phyloP scores from a whole-genome alignment of 2,329 filamentous ascomycete genomes.

The Dothistroma pini region DNA sequence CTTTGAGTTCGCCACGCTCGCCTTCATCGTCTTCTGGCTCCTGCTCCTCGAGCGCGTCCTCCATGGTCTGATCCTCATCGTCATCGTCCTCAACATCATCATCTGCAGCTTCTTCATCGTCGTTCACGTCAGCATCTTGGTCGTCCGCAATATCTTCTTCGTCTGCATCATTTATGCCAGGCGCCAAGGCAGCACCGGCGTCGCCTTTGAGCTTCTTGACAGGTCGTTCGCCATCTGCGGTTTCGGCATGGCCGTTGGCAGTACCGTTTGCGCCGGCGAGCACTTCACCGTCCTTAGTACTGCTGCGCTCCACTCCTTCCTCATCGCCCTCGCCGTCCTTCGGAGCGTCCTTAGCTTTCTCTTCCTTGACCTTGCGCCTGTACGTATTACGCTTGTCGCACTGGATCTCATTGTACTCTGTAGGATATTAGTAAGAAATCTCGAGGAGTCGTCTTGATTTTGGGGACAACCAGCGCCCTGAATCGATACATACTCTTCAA shows the following conservation, averaged over 20 bases:
- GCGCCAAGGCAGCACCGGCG: slow-evolving; percentile 35
- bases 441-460: neutral
- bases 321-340: slow-evolving; percentile 16
- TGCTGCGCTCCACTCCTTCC: neutral
- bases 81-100: slow-evolving; percentile 46
- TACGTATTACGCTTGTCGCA: slow-evolving; percentile 71
- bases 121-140: slow-evolving; percentile 42
- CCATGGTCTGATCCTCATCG: slow-evolving; percentile 43
- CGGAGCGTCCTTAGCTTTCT: slow-evolving; percentile 45
- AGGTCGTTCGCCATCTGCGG: slow-evolving; percentile 45
- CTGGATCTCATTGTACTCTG: slow-evolving; percentile 70
- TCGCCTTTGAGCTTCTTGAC: slow-evolving; percentile 51
- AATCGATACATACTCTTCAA: slow-evolving; percentile 60
- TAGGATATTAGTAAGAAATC: slow-evolving; percentile 10
- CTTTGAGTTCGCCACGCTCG: slow-evolving; percentile 48
- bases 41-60: slow-evolving; percentile 12
- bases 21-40: slow-evolving; percentile 60
- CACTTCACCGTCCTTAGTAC: neutral
- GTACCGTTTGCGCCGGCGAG: slow-evolving; percentile 10
- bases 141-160: slow-evolving; percentile 51
- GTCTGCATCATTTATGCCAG: slow-evolving; percentile 42
- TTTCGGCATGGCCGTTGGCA: slow-evolving; percentile 30
- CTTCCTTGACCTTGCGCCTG: slow-evolving; percentile 64
- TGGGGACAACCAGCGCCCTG: neutral
- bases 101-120: slow-evolving; percentile 24